Base-by-base conservation (phyloP, 805 yeast species). In the Alloascoidea africana region DNA sequence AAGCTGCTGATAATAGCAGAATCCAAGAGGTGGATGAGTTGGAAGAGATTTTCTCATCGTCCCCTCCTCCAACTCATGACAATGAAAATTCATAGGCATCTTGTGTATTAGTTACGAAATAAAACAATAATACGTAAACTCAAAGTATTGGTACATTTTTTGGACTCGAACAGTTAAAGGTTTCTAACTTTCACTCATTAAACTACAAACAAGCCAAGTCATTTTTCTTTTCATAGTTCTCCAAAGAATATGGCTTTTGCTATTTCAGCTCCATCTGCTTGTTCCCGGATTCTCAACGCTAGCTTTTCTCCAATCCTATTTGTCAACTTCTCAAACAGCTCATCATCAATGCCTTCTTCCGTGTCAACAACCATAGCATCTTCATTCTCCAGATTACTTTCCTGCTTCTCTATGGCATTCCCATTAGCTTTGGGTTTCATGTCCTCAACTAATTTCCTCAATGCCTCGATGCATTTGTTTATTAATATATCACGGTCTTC, bases 171-270 rank as follows among this genome's bases (percentile, higher is more conserved):
- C n/a, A n/a, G n/a, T n/a, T n/a, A n/a, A n/a, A n/a, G n/a, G n/a
- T n/a, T n/a, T n/a, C n/a, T n/a, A n/a, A n/a, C n/a, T n/a, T n/a
- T n/a, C n/a, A n/a, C n/a, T n/a, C n/a, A n/a, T n/a, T n/a, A n/a
- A n/a, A n/a, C n/a, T n/a, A n/a, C n/a, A n/a, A n/a, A n/a, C n/a
- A n/a, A n/a, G n/a, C n/a, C n/a, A n/a, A n/a, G n/a, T n/a, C n/a
- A 32, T 6, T 32, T 14, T 8, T 6, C 18, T 6, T 5, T 34
- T 18, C 18, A 34, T 6, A 54, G 35, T 47, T 78, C 87, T 5
- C 89, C 94, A 51, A 81, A 77, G 52, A 80, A 81, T 6, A 83
- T 67, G 4, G 86, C 86, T 42, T 70, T 62, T 18, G 66, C 65
- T 11, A 81, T 61, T 33, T 60, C 66, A 42, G 57, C 61, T 2